Evolutionary conservation across 148 eudicot genomes (phyloP), one percentile per base, ranked within the genome.

Genomic region (Cornus kousa): DNA sequence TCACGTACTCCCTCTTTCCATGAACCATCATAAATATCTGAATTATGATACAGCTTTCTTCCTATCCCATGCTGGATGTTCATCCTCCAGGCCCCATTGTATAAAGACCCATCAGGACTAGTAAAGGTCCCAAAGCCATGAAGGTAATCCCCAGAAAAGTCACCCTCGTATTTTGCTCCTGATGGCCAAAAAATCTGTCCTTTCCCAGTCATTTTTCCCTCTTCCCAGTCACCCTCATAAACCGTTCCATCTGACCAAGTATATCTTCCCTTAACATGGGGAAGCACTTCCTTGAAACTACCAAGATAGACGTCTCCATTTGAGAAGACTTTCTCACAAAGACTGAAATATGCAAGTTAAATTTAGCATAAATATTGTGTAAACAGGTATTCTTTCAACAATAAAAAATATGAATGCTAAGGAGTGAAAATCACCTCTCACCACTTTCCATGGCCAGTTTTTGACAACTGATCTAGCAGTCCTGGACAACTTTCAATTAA

Each of bases 1-100:
- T 97, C 92, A 20, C 88, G 89, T 37, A 86, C 79, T 70, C 98
- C 98, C 84, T 97, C 96, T 87, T 88, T 94, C 99, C 99, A 97
- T 28, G 90, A 87, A 72, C 98, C 99, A 76, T 97, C 97, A 70
- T 94, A 97, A 50, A 84, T 31, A 83, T 94, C 97, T 22, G 89
- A 86, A 82, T 89, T 97, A 23, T 75, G 60, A 65, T 97, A 91
- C 71, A 87, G 88, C 87, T 97, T 94, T 70, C 83, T 86, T 28
- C 99, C 99, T 84, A 90, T 83, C 3, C 99, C 99, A 76, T 97
- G 97, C 65, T 87, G 87, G 66, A 88, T 77, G 77, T 92, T 97
- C 94, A 94, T 87, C 86, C 92, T 90, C 96, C 97, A 97, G 59
- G 86, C 75, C 35, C 99, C 98, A 76, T 77, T 83, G 73, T 97